phyloP scores from a whole-genome alignment of 495 filamentous ascomycete genomes.

The Elaphomyces granulatus region DNA sequence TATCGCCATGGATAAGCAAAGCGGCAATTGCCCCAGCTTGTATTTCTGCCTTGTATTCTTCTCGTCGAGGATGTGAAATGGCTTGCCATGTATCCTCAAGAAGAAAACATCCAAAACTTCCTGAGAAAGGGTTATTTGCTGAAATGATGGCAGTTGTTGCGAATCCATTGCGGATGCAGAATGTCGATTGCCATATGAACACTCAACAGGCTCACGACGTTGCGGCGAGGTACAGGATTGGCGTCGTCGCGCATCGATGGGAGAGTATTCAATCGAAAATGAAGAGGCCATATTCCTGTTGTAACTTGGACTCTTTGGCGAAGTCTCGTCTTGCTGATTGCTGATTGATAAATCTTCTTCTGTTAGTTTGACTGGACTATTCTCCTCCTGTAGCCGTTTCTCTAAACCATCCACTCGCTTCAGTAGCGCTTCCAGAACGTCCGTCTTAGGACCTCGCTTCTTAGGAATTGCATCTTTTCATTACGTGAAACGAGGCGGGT shows the following conservation, averaged over 20 bases:
- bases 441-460: slow-evolving; percentile 78
- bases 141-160: slow-evolving; percentile 16
- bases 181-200: slow-evolving; percentile 4
- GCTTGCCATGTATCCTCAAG: slow-evolving; percentile 58
- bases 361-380: slow-evolving; percentile 34
- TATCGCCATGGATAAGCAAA: slow-evolving; percentile 51
- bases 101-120: slow-evolving; percentile 64
- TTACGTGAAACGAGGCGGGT: background rate
- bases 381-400: slow-evolving; percentile 56
- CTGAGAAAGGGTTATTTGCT: slow-evolving; percentile 33
- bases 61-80: slow-evolving; percentile 67
- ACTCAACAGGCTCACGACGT: slow-evolving; percentile 6
- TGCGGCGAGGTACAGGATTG: slow-evolving; percentile 7
- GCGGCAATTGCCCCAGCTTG: slow-evolving; percentile 49
- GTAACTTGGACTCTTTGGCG: slow-evolving; percentile 6
- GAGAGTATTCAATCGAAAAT: slow-evolving; percentile 3
- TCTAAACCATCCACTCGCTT: slow-evolving; percentile 77
- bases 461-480: slow-evolving; percentile 70
- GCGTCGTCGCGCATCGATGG: slow-evolving; percentile 4
- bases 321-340: slow-evolving; percentile 9
- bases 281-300: slow-evolving; percentile 15
- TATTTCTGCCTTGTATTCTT: slow-evolving; percentile 49
- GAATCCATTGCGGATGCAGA: background rate
- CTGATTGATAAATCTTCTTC: slow-evolving; percentile 14
- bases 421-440: slow-evolving; percentile 68